phyloP scores from a whole-genome alignment of 495 filamentous ascomycete genomes.

The Aspergillus sparsus region DNA sequence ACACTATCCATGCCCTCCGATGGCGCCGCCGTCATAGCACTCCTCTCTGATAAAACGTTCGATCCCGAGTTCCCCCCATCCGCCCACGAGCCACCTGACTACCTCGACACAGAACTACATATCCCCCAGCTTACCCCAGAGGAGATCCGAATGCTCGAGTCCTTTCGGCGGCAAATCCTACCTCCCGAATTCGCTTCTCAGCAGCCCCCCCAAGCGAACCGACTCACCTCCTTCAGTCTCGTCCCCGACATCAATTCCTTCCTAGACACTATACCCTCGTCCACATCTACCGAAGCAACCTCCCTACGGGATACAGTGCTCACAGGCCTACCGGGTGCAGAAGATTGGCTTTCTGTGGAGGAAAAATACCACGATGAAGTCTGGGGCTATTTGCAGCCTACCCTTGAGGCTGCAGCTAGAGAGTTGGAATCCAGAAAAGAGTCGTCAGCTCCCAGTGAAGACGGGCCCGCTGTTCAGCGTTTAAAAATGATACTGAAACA shows the following conservation, averaged over 20 bases:
- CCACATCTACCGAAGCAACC: slow-evolving; percentile 14
- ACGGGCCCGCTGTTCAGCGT: slow-evolving; percentile 48
- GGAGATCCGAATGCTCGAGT: slow-evolving; percentile 41
- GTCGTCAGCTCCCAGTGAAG: slow-evolving; percentile 25
- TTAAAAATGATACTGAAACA: slow-evolving; percentile 55
- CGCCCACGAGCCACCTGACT: slow-evolving; percentile 42
- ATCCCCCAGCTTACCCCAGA: slow-evolving; percentile 27
- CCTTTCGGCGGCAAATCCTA: slow-evolving; percentile 31
- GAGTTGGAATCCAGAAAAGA: slow-evolving; percentile 60
- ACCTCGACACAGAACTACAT: slow-evolving; percentile 32
- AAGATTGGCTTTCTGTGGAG: slow-evolving; percentile 63
- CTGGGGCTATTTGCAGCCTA: slow-evolving; percentile 70
- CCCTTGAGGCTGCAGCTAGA: slow-evolving; percentile 60
- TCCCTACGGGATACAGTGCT: slow-evolving; percentile 37
- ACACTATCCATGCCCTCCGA: slow-evolving; percentile 27
- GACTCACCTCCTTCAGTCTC: slow-evolving; percentile 36
- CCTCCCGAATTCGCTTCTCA: slow-evolving; percentile 7
- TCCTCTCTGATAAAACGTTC: slow-evolving; percentile 57
- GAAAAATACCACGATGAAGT: slow-evolving; percentile 73
- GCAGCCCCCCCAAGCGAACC: slow-evolving; percentile 7
- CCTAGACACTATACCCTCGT: slow-evolving; percentile 27
- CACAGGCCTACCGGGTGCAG: slow-evolving; percentile 34
- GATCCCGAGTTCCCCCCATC: slow-evolving; percentile 45
- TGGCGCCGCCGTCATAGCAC: slow-evolving; percentile 45
- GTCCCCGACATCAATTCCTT: slow-evolving; percentile 48